A percentile compares a stretch with the other conserved stretches of the same genome.
These are phyloP conservation scores for Kregervanrija fluxuum DNA, from an alignment of 805 yeast genomes.

Conservation along the genomic window DNA sequence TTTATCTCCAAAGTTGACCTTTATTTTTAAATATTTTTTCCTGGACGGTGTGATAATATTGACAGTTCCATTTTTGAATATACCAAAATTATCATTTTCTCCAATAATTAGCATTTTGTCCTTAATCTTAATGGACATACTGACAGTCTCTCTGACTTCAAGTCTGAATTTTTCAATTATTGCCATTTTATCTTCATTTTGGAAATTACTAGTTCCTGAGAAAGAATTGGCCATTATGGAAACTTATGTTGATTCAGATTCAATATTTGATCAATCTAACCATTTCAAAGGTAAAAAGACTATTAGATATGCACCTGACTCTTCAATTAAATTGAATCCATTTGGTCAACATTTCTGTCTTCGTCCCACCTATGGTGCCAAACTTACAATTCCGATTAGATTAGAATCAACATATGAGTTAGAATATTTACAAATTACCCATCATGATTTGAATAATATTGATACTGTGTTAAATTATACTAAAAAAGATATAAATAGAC, in stretches of 20 bases:
- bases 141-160: slow-evolving; percentile 50
- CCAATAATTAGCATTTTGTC: slow-evolving; percentile 47
- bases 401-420: slow-evolving; percentile 76
- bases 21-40: slow-evolving; percentile 62
- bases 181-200: slow-evolving; percentile 11
- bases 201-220: slow-evolving; percentile 17
- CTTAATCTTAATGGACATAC: slow-evolving; percentile 36
- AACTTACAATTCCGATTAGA: slow-evolving; percentile 57
- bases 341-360: slow-evolving; percentile 60
- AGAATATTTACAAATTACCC: slow-evolving; percentile 56
- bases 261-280: slow-evolving; percentile 35
- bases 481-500: slow-evolving; percentile 43
- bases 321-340: slow-evolving; percentile 80
- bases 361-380: slow-evolving; percentile 26
- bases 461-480: slow-evolving; percentile 46
- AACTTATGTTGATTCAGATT: slow-evolving; percentile 28
- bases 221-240: slow-evolving; percentile 28
- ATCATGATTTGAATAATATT: slow-evolving; percentile 47
- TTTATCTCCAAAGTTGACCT: slow-evolving; percentile 45
- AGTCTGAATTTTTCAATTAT: slow-evolving; percentile 43
- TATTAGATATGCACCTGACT: slow-evolving; percentile 84
- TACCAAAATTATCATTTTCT: slow-evolving; percentile 65
- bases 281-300: slow-evolving; percentile 85
- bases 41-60: slow-evolving; percentile 68
- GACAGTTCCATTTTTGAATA: slow-evolving; percentile 63